phyloP scores from a whole-genome alignment of 2,329 filamentous ascomycete genomes.

The Colletotrichum gigasporum region DNA sequence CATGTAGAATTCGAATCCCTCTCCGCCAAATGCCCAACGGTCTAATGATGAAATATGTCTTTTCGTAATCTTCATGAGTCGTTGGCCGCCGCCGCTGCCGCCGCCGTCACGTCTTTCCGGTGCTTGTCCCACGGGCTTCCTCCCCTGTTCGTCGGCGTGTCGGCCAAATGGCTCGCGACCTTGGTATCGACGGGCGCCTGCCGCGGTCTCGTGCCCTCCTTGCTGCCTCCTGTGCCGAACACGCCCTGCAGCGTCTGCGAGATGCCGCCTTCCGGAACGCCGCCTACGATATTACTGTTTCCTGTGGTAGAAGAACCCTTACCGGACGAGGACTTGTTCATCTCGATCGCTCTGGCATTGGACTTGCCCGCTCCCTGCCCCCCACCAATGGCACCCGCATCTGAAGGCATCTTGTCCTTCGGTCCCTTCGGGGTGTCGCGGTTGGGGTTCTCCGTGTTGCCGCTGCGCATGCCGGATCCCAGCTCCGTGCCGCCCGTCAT shows the following conservation, averaged over 20 bases:
- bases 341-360: constrained; percentile 40
- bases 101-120: constrained; percentile 22
- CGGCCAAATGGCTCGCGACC: constrained; percentile 22
- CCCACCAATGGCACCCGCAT: constrained; percentile 44
- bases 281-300: constrained; percentile 1
- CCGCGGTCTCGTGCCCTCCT: constrained; percentile 20
- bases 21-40: background rate
- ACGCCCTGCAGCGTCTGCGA: constrained; percentile 33
- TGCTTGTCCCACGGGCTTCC: constrained; percentile 31
- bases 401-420: constrained; percentile 43
- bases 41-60: background rate
- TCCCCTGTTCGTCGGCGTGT: constrained; percentile 30
- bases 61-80: background rate
- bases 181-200: constrained; percentile 24
- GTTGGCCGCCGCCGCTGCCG: background rate
- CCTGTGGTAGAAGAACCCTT: background rate
- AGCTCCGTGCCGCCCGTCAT: constrained; percentile 42
- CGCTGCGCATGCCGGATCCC: constrained; percentile 32
- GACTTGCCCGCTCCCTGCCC: constrained; percentile 41
- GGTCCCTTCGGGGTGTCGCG: constrained; percentile 35
- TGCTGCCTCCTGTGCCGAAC: constrained; percentile 37
- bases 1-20: background rate
- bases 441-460: constrained; percentile 31
- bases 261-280: background rate
- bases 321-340: constrained; percentile 6